Evolutionary conservation across 495 filamentous ascomycete genomes (phyloP).

Genomic region (Lasiosphaeris hirsuta): DNA sequence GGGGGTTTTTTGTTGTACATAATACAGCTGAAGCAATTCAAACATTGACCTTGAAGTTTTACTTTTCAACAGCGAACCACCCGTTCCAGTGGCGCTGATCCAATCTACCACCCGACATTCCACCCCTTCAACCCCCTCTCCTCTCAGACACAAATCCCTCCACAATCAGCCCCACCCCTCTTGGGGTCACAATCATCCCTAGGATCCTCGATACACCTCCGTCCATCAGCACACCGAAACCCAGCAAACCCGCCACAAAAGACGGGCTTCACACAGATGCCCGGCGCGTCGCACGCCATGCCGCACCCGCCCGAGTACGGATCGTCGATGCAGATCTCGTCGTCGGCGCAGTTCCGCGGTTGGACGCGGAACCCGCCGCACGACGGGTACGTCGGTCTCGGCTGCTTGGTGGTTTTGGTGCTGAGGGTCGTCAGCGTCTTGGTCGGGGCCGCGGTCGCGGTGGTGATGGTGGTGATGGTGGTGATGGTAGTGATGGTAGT

Average conservation of each 20-base stretch:
- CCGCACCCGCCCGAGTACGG: constrained; percentile 26
- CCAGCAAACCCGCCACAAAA: constrained; percentile 33
- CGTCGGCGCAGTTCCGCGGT: constrained; percentile 16
- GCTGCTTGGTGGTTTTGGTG: neutral
- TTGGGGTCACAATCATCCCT: constrained; percentile 27
- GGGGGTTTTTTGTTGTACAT: no score
- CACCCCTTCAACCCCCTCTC: neutral
- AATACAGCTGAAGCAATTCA: no score
- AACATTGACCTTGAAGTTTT: no score
- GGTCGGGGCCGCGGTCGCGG: neutral
- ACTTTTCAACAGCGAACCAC: no score
- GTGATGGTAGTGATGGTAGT: constrained; percentile 6
- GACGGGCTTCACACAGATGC: constrained; percentile 28
- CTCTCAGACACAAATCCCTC: constrained; percentile 24
- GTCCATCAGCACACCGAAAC: constrained; percentile 17
- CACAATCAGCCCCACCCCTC: constrained; percentile 30
- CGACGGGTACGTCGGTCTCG: constrained; percentile 13
- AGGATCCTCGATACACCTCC: constrained; percentile 31
- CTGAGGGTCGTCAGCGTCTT: neutral
- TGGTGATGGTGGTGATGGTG: neutral
- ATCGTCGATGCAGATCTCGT: constrained; percentile 29
- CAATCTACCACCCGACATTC: no score
- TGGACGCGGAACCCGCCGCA: constrained; percentile 27
- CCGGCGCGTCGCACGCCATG: constrained; percentile 28
- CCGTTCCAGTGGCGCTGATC: no score